Base-by-base conservation (phyloP, 352 stramenopile genomes). In the Phytophthora capsici region DNA sequence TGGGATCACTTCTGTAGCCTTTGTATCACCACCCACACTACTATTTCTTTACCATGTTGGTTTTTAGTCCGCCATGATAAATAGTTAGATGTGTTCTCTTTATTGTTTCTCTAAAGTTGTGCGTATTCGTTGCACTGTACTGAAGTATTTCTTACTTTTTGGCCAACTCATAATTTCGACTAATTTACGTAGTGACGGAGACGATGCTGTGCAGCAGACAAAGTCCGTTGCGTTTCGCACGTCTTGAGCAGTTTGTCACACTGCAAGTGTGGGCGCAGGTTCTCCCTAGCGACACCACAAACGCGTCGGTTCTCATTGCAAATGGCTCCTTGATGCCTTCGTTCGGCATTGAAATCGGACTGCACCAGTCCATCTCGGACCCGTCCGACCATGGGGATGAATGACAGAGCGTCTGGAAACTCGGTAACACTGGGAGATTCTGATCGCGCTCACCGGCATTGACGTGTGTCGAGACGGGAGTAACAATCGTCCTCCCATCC, bases 391-490 rank as follows among this genome's bases (percentile, higher is more conserved):
- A 59, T 6, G 56, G 41, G 16, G 55, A 70, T 32, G 30, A 57
- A n/a, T 28, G 28, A 17, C 49, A 65, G 7, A 77, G 30, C 6
- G 55, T 66, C 40, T 57, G 49, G 41, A 77, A 71, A 23, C 69
- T 70, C 19, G 69, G 69, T 20, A 77, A 41, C 16, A 68, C 25
- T n/a, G 69, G 60, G 38, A 71, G 20, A 10, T 65, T 60, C 25
- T 52, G 45, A 13, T 12, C 12, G 22, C 55, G 50, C 20, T 67
- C 46, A 17, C 37, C 46, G 7, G 46, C 38, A 49, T 71, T 61
- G 57, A 67, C 62, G 44, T 58, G 64, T 36, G 45, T 57, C n/a
- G 37, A 68, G 22, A 72, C 63, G 9, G 64, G 64, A 4, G 57
- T 68, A 23, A 64, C 32, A 25, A 73, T 69, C 6, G 65, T 63